These are phyloP conservation scores for Trichoderma orchidacearum DNA, from an alignment of 495 filamentous ascomycete species.

Conservation along the genomic window DNA sequence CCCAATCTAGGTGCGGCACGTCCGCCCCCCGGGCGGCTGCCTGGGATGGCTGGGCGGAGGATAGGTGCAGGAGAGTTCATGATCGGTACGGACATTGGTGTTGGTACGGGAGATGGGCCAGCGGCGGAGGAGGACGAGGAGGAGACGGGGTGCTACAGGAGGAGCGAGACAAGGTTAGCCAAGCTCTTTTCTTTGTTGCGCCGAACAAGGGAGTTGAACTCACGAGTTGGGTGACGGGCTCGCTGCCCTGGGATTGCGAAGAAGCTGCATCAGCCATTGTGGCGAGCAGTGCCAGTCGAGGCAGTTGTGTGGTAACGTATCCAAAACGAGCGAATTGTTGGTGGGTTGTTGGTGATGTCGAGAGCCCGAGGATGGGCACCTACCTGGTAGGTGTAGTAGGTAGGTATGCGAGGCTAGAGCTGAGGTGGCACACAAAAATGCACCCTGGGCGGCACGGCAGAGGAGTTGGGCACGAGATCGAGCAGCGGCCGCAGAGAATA, in stretches of 20 bases:
- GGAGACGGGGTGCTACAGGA: neutral
- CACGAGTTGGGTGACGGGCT: neutral
- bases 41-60: slow-evolving; percentile 71
- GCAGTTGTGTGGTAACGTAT: neutral
- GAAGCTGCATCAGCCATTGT: neutral
- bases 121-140: slow-evolving; percentile 1
- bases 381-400: no score
- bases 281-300: neutral
- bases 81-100: slow-evolving; percentile 30
- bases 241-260: neutral
- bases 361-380: no score
- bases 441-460: neutral
- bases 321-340: neutral
- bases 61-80: slow-evolving; percentile 74
- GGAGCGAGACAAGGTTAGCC: neutral
- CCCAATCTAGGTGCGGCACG: slow-evolving; percentile 65
- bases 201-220: neutral
- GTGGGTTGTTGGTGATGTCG: neutral
- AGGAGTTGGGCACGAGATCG: neutral
- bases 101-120: slow-evolving; percentile 6
- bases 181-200: neutral
- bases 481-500: neutral
- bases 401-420: neutral
- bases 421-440: neutral
- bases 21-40: slow-evolving; percentile 47